Evolutionary conservation across 441 rosid genomes (phyloP), one percentile per base, ranked within the genome.

Genomic region (Gossypium lobatum): DNA sequence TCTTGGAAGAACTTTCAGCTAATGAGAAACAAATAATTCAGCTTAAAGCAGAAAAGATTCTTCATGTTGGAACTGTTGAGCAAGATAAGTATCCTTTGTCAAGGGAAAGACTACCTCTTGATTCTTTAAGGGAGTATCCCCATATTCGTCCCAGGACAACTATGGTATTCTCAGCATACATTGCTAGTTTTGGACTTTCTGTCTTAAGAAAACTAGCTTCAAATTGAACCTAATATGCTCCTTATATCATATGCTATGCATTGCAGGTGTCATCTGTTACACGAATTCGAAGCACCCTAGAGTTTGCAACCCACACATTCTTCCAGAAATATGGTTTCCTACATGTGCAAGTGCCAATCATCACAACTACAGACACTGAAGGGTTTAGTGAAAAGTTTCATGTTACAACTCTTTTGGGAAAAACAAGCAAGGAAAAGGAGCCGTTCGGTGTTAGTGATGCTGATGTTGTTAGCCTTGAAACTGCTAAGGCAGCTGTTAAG

Each of bases 141-240:
- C 98, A 95, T 79, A 88, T 95, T 81, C 85, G 97, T 57, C 89
- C 95, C 4, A 89, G 97, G 34, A 91, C 98, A 25, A 92, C 94
- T 20, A 92, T 93, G 63, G 97, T 93, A 80, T 75, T 57, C 34
- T 45, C 6, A 34, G 39, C 37, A 59, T 65, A n/a, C 31, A 48
- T 52, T 52, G 2, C 57, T 67, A 6, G 9, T 53, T 74, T 65
- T n/a, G 21, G 17, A 16, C 52, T 13, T 37, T 13, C 28, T 64
- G 61, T 26, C 64, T 1, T 9, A 14, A 45, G 17, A 26, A 16
- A 64, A 64, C n/a, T 23, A 66, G 31, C 61, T 52, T 55, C 6
- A 64, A 31, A 2, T 46, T 65, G 73, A 46, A 28, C 42, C 52
- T 52, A 42, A 26, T 58, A 3, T 18, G 21, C 9, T 28, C 52